Conservation (phyloP, 2,329 filamentous ascomycete genomes). For the Xylariaceae sp. region DNA sequence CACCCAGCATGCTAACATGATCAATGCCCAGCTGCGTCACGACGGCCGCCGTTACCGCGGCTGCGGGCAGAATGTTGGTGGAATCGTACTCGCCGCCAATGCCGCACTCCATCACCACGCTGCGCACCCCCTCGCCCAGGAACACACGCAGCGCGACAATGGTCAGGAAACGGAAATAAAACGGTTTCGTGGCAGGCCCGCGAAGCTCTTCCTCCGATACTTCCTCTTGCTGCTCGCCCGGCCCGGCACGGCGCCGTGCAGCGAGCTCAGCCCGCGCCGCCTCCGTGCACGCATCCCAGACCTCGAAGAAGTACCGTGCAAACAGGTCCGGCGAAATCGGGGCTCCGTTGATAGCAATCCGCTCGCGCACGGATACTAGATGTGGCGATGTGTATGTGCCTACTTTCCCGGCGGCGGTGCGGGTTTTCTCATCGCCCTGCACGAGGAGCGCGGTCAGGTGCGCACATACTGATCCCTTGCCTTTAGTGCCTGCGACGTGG, state of each 20-base stretch:
- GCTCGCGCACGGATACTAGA: conserved; percentile 75
- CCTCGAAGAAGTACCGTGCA: conserved; percentile 73
- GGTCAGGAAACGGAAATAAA: conserved; percentile 90
- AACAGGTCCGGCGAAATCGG: conserved; percentile 68
- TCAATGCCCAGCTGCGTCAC: conserved; percentile 83
- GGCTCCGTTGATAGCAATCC: conserved; percentile 73
- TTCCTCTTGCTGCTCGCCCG: conserved; percentile 32
- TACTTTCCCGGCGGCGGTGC: conserved; percentile 40
- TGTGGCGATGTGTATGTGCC: conserved; percentile 86
- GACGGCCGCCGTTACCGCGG: conserved; percentile 63
- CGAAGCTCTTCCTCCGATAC: conserved; percentile 43
- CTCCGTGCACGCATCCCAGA: conserved; percentile 63
- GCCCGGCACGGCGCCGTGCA: background rate
- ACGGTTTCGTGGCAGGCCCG: conserved; percentile 66
- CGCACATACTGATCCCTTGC: conserved; percentile 84
- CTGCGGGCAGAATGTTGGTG: conserved; percentile 71
- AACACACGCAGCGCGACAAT: conserved; percentile 85
- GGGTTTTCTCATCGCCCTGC: conserved; percentile 13
- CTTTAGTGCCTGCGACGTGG: conserved; percentile 90
- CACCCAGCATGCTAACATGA: conserved; percentile 75
- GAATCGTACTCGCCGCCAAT: conserved; percentile 92
- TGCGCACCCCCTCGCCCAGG: conserved; percentile 66
- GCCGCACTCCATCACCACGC: conserved; percentile 85
- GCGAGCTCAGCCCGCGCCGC: conserved; percentile 32
- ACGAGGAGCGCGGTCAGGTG: conserved; percentile 62